Base-by-base conservation (phyloP, 1,284 basidiomycete genomes). In the Cerrena zonata region DNA sequence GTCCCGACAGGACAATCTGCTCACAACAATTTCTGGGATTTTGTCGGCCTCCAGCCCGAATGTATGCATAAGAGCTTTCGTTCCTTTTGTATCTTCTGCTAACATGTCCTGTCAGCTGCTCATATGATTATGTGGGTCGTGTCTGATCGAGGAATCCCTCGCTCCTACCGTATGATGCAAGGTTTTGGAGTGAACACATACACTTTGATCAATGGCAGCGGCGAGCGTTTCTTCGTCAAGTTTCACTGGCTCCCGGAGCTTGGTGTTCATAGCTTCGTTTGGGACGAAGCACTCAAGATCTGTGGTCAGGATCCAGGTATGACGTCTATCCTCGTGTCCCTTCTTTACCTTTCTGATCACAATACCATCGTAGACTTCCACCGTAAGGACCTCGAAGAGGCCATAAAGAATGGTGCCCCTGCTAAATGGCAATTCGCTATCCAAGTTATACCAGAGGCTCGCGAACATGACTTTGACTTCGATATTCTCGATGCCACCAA, bases 1-100 rank as follows among this genome's bases (percentile, higher is more conserved):
- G 77, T 86, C 1, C 77, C 77, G 3, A 74, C 76, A 48, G 82
- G 77, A 2, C 84, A 85, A 59, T 69, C 61, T 25, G 84, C 84
- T n/a, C 86, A 88, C 57, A 89, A 92, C 65, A 91, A 89, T 61
- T 87, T 89, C 55, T 91, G 88, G 88, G 89, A 91, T 61, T 90
- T 84, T 58, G 77, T 78, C 18, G 78, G 80, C 42, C 68, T 82
- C n/a, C 78, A 81, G 55, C 75, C 80, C 1, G 80, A 84, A 58
- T 74, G 81, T 76, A 62, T 51, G 76, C 34, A 2, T 45, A 15
- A 41, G 36, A n/a, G 21, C 46, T 43, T 19, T 25, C 19, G 12
- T 40, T 15, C 24, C 5, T 48, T 30, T 37, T 40, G 39, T 42
- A 39, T 45, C 47, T 25, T 56, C 41, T n/a, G n/a, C n/a, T n/a